These are phyloP conservation scores for Trametes pubescens DNA, from an alignment of 1,284 basidiomycete genomes.

Conservation along the genomic window DNA sequence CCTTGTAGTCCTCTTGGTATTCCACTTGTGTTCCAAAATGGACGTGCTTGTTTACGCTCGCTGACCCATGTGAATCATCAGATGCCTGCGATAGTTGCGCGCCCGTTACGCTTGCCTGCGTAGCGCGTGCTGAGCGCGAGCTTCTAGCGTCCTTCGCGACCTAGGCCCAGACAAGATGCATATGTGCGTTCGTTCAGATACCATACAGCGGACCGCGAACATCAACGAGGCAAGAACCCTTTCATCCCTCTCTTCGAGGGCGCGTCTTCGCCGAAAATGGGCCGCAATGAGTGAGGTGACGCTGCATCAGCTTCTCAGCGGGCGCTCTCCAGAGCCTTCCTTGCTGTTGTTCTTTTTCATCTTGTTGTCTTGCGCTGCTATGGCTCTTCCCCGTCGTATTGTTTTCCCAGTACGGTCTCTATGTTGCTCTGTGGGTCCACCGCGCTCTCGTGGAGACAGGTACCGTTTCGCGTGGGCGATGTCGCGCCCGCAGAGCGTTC, in stretches of 20 bases:
- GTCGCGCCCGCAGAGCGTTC: neutral
- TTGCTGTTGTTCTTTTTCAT: slow-evolving; percentile 3
- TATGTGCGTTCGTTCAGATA: neutral
- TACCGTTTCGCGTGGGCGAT: slow-evolving; percentile 4
- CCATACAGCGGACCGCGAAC: neutral
- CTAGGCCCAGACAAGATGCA: neutral
- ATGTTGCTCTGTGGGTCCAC: slow-evolving; percentile 12
- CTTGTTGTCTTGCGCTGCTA: slow-evolving; percentile 11
- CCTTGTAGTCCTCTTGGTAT: slow-evolving; percentile 5
- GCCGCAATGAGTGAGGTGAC: neutral
- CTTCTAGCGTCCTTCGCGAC: neutral
- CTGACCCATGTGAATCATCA: neutral
- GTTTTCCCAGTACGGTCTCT: slow-evolving; percentile 5
- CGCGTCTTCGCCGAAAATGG: neutral
- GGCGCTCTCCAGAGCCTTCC: neutral
- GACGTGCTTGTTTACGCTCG: slow-evolving; percentile 3
- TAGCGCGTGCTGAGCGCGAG: neutral
- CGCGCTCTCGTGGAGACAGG: slow-evolving; percentile 13
- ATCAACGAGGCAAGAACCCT: neutral
- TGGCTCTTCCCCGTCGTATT: slow-evolving; percentile 6
- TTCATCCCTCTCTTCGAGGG: neutral
- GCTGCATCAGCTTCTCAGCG: neutral
- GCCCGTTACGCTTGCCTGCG: neutral
- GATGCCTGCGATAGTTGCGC: neutral
- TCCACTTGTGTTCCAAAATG: neutral